Evolutionary conservation across 106 monocot species (phyloP).

Genomic region (Alisma plantagoaquatica): DNA sequence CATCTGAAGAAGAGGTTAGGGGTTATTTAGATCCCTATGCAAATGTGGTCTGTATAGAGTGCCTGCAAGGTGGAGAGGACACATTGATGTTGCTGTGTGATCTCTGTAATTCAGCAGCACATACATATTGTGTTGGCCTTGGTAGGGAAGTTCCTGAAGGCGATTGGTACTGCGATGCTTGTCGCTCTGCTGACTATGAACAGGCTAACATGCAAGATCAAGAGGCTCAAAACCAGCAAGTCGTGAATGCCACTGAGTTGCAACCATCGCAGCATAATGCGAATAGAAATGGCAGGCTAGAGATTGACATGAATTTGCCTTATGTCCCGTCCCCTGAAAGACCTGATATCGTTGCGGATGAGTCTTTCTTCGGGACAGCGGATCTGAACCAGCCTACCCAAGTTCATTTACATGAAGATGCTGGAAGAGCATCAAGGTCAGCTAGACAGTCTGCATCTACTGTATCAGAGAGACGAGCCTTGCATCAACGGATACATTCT

Average conservation of each 20-base stretch:
- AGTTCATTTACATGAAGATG: slow-evolving; percentile 19
- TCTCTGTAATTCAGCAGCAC: slow-evolving; percentile 75
- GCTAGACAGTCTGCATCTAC: slow-evolving; percentile 44
- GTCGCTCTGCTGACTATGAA: slow-evolving; percentile 30
- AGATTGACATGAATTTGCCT: background rate
- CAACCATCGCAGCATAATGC: background rate
- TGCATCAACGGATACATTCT: slow-evolving; percentile 43
- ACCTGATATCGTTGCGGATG: background rate
- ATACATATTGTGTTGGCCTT: slow-evolving; percentile 87
- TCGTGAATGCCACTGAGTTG: slow-evolving; percentile 1
- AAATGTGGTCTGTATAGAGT: too few species aligned
- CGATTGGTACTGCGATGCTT: slow-evolving; percentile 77
- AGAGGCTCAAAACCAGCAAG: slow-evolving; percentile 6
- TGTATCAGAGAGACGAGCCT: slow-evolving; percentile 51
- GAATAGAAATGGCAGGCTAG: background rate
- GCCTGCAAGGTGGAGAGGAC: slow-evolving; percentile 79
- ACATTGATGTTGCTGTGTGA: slow-evolving; percentile 77
- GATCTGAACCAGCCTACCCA: slow-evolving; percentile 9
- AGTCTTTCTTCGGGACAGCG: slow-evolving; percentile 9
- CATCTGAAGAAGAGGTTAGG: slow-evolving; percentile 85
- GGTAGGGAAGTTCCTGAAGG: slow-evolving; percentile 79
- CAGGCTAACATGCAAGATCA: slow-evolving; percentile 17
- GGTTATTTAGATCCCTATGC: slow-evolving; percentile 72
- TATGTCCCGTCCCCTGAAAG: background rate
- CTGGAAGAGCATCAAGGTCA: slow-evolving; percentile 16